A percentile compares a stretch with the other conserved stretches of the same genome.
phyloP scores from a whole-genome alignment of 371 early-diverging fungal genomes.

The Chytridium lagenaria region DNA sequence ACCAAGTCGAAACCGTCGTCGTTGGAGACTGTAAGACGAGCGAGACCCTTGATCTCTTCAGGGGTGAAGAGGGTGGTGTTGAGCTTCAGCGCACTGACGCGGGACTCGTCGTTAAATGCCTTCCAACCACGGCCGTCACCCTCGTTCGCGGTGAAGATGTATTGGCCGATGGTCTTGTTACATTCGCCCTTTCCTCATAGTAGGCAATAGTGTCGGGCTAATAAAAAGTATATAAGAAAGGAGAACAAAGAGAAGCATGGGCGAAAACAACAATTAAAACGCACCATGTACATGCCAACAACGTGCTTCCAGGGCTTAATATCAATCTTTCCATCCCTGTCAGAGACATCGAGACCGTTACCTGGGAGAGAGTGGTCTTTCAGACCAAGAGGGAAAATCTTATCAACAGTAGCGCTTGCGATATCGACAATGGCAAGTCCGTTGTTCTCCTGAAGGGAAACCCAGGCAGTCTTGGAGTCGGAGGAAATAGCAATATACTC shows the following conservation, averaged over 20 bases:
- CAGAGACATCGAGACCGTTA: background rate
- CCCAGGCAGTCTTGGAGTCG: constrained; percentile 18
- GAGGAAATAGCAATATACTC: constrained; percentile 20
- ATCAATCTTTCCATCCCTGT: constrained; percentile 14
- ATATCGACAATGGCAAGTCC: constrained; percentile 17
- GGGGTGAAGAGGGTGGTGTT: constrained; percentile 1
- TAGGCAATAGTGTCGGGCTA: constrained; percentile 20
- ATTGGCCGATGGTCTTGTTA: background rate
- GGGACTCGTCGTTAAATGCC: constrained; percentile 9
- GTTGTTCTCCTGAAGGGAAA: constrained; percentile 23
- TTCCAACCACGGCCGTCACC: constrained; percentile 7
- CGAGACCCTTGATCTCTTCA: background rate
- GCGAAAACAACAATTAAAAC: background rate
- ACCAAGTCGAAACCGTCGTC: constrained; percentile 13
- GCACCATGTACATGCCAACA: constrained; percentile 18
- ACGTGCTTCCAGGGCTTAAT: constrained; percentile 7
- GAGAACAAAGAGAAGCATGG: background rate
- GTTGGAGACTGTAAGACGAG: constrained; percentile 16
- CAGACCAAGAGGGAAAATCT: constrained; percentile 13
- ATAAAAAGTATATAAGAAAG: too few relatives aligned
- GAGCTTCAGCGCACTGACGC: background rate
- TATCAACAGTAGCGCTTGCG: constrained; percentile 3
- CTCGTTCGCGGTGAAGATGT: constrained; percentile 24
- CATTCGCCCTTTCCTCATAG: constrained; percentile 11
- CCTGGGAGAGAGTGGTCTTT: constrained; percentile 10